Percentiles rank a stretch among this genome's conserved stretches.
Conservation (phyloP, 2,329 filamentous ascomycete species). For the Fusarium sp. region DNA sequence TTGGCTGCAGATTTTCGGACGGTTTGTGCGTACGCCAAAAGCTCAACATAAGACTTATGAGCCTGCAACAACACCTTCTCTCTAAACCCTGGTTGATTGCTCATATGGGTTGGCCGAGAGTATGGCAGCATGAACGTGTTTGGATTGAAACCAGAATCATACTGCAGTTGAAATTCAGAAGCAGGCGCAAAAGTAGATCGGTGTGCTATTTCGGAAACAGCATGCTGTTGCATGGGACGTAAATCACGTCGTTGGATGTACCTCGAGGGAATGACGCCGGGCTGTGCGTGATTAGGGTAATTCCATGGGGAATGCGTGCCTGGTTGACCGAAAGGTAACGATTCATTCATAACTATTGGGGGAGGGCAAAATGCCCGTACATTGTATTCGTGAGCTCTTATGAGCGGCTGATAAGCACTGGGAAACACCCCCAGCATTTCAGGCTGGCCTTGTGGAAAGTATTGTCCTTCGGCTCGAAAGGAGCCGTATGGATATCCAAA, state of each 20-base stretch:
- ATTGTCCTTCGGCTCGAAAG: conserved; percentile 22
- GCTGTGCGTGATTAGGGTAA: conserved; percentile 21
- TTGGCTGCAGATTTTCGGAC: conserved; percentile 60
- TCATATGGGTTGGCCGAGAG: conserved; percentile 17
- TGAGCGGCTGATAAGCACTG: conserved; percentile 45
- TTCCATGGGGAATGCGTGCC: conserved; percentile 40
- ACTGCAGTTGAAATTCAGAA: conserved; percentile 13
- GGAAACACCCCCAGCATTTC: conserved; percentile 33
- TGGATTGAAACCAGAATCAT: conserved; percentile 12
- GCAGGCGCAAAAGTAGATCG: conserved; percentile 21
- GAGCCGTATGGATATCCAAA: conserved; percentile 23
- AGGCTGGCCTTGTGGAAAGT: conserved; percentile 25
- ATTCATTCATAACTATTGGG: conserved; percentile 46
- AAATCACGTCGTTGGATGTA: conserved; percentile 28
- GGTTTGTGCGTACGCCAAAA: conserved; percentile 71
- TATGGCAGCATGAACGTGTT: conserved; percentile 16
- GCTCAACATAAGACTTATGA: conserved; percentile 76
- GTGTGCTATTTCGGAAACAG: conserved; percentile 15
- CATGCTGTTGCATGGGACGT: conserved; percentile 18
- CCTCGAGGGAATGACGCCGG: conserved; percentile 12
- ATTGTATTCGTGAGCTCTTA: conserved; percentile 51
- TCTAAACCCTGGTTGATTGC: conserved; percentile 60
- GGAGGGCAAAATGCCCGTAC: conserved; percentile 52
- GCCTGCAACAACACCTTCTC: conserved; percentile 75
- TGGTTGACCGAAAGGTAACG: conserved; percentile 46